These are phyloP conservation scores for Nothophaeocryptopus gaeumannii DNA, from an alignment of 2,329 filamentous ascomycete species.

Conservation along the genomic window DNA sequence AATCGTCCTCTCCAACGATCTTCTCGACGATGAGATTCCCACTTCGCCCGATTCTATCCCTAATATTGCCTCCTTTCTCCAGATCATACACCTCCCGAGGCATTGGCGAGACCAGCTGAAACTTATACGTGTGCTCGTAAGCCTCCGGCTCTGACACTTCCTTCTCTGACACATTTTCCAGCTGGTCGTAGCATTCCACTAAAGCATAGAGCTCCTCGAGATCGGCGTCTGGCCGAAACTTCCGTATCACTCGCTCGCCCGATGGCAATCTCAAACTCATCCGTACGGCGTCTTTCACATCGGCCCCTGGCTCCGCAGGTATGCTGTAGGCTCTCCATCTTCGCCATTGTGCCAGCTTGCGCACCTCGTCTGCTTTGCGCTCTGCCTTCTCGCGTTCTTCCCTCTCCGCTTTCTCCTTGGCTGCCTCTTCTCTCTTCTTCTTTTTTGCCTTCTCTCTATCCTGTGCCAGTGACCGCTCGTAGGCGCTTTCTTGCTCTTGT, in stretches of 20 bases:
- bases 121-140: constrained; percentile 81
- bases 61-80: constrained; percentile 62
- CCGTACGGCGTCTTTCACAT: constrained; percentile 69
- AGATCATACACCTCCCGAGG: constrained; percentile 78
- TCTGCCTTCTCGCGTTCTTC: constrained; percentile 64
- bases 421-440: constrained; percentile 71
- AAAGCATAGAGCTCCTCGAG: constrained; percentile 94
- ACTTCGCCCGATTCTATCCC: constrained; percentile 72
- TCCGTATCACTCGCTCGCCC: constrained; percentile 72
- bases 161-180: constrained; percentile 45
- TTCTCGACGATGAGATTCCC: constrained; percentile 88
- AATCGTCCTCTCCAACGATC: constrained; percentile 54
- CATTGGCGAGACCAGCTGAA: constrained; percentile 80
- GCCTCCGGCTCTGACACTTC: constrained; percentile 53
- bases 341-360: constrained; percentile 68
- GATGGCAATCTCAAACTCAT: constrained; percentile 61
- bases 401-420: constrained; percentile 58
- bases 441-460: constrained; percentile 81
- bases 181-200: constrained; percentile 79
- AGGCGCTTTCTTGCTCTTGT: constrained; percentile 88
- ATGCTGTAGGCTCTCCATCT: constrained; percentile 72
- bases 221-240: constrained; percentile 65
- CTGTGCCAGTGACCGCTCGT: constrained; percentile 83
- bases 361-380: constrained; percentile 56
- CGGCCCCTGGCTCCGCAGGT: constrained; percentile 62